Evolutionary conservation across 177 flowering plant genomes (phyloP), one percentile per base, ranked within the genome.

Genomic region (Tripterygium wilfordii): DNA sequence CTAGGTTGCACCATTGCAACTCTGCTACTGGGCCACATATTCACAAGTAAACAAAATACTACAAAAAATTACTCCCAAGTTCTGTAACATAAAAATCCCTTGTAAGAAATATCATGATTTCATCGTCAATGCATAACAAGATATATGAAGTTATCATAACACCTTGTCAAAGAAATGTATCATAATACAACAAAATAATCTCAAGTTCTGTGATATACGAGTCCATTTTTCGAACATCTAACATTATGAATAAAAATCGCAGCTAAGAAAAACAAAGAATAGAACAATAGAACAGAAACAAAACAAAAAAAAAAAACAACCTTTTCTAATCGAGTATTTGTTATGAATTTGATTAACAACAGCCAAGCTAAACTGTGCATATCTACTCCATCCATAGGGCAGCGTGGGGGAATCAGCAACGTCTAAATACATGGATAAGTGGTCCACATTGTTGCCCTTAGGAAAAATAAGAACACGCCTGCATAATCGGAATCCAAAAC

Each of bases 321-420:
- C 94, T 64, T 88, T 88, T 61, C 81, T 73, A 23, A 80, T 58
- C 1, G 85, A 71, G 48, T 58, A 72, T 61, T 77, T 80, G 59
- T 22, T 53, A 43, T 72, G 65, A 21, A 67, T 44, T 65, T 88
- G 94, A 68, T 88, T 83, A 10, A 75, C 56, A 23, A 85, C 88
- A 36, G 84, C 64, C 75, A 88, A 75, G 64, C 84, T 78, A 54
- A 88, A 85, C 54, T 85, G 86, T 3, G 90, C 88, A 58, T 79
- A 71, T 76, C 95, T 81, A 63, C 79, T 85, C 96, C 96, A 88
- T 13, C 95, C 96, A 61, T 80, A 77, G 13, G 88, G 91, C 66
- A 88, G 61, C n/a, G 60, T 66, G 10, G 68, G 23, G 3, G 91
- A 75, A 65, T 88, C 95, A 1, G 91, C 96, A 42, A 85, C 95